Conservation (phyloP, 768 basidiomycete species). For the Lactarius hatsudake region DNA sequence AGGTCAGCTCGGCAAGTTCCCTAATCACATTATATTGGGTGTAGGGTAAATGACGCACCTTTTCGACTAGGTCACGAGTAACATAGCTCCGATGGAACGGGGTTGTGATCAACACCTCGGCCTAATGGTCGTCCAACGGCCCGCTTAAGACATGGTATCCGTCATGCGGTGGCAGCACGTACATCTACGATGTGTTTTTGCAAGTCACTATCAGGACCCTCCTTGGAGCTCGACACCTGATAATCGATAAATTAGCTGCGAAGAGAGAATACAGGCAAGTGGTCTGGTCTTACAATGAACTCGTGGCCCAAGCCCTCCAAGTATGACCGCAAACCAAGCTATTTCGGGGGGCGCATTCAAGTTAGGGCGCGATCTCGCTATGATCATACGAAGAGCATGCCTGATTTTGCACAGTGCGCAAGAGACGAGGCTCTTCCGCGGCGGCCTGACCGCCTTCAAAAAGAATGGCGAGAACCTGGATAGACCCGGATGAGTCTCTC, state of each 20-base stretch:
- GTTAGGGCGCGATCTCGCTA: not conserved
- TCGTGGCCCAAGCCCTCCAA: constrained; percentile 72
- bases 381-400: constrained; percentile 35
- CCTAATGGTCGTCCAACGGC: constrained; percentile 40
- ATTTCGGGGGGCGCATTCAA: constrained; percentile 44
- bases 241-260: constrained; percentile 6
- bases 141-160: not conserved
- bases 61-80: constrained; percentile 66
- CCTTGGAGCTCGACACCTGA: constrained; percentile 78
- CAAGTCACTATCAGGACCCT: constrained; percentile 52
- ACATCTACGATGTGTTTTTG: constrained; percentile 52
- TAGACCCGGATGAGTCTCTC: not conserved
- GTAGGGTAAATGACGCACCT: constrained; percentile 40
- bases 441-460: constrained; percentile 70
- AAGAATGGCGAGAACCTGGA: constrained; percentile 68
- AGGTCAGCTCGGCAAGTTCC: constrained; percentile 14
- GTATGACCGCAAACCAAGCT: constrained; percentile 75
- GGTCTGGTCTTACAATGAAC: constrained; percentile 49
- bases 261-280: not conserved
- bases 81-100: constrained; percentile 87
- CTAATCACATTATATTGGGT: not conserved
- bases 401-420: constrained; percentile 80
- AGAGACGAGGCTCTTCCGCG: constrained; percentile 61
- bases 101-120: constrained; percentile 78
- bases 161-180: constrained; percentile 30